Base-by-base conservation (phyloP, 257 asterid genomes). In the Nicotiana paniculata region DNA sequence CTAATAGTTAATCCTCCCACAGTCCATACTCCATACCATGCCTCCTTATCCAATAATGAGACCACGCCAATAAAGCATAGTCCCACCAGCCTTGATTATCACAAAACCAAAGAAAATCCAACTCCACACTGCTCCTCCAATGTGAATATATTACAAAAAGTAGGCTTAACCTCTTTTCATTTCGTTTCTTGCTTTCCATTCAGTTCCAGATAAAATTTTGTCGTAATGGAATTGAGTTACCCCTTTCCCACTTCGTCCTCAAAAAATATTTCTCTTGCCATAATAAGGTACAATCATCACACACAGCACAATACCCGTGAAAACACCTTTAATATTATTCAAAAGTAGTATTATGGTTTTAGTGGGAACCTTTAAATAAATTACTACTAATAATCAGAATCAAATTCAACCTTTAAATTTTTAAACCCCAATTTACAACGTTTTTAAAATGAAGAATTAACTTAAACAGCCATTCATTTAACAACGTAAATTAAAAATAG, bases 331-430 rank as follows among this genome's bases (percentile, higher is more conserved):
- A 21, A 33, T 46, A 72, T 72, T 46, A 46, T 74, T 24, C 9
- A 74, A 74, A 74, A 51, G 18, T 48, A 35, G 4, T 74, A 48
- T 8, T 13, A 64, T 37, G 26, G 39, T 9, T 83, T 67, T 21
- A 81, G 82, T 85, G 88, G 84, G 81, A 77, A 81, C 61, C 62
- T 82, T 82, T 13, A 43, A 43, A 43, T 43, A 43, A 43, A 2
- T 9, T 43, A 9, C 51, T 43, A 51, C 10, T 57, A 13, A 48
- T 46, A 74, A 48, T 12, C 7, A 5, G 0, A 13, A 3, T 37
- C 1, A n/a, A 7, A 6, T 46, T 3, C 39, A 24, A 66, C 1
- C 5, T 70, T 43, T 39, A 6, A 5, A 1, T 37, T 2, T 12
- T 53, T 53, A 48, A 3, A 13, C 6, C 2, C 6, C 5, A 53